Conservation (phyloP, 225 moss, liverwort and hornwort genomes). For the Polytrichum commune region DNA sequence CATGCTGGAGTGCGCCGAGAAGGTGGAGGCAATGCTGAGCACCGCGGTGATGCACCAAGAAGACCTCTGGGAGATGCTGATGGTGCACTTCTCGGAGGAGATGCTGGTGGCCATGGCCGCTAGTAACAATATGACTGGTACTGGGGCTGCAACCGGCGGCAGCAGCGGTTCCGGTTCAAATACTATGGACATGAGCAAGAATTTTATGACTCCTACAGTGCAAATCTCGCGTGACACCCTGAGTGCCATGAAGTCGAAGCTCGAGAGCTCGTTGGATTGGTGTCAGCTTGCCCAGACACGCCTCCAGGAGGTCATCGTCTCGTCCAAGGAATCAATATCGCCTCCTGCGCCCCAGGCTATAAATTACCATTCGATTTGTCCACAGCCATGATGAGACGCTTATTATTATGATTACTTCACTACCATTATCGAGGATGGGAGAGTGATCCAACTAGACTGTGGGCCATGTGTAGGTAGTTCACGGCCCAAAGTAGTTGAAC, state of each 20-base stretch:
- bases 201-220: too few relatives aligned
- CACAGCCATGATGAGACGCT: too few relatives aligned
- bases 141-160: neutral
- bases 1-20: neutral
- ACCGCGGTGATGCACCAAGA: conserved; percentile 1
- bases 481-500: too few relatives aligned
- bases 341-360: too few relatives aligned
- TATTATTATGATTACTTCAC: too few relatives aligned
- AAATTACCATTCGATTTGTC: too few relatives aligned
- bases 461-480: too few relatives aligned
- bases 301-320: conserved; percentile 4
- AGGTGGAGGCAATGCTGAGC: conserved; percentile 5
- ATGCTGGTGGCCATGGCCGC: neutral
- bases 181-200: too few relatives aligned
- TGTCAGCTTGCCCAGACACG: conserved; percentile 17
- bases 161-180: too few relatives aligned
- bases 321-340: neutral
- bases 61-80: conserved; percentile 5
- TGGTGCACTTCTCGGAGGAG: neutral
- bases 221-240: neutral
- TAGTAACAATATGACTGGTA: neutral
- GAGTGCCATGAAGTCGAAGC: conserved; percentile 20
- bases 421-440: too few relatives aligned
- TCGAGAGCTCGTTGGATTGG: conserved; percentile 23
- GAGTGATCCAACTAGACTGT: too few relatives aligned